Conservation (phyloP, 2,329 filamentous ascomycete species). For the Diaporthe capsici region DNA sequence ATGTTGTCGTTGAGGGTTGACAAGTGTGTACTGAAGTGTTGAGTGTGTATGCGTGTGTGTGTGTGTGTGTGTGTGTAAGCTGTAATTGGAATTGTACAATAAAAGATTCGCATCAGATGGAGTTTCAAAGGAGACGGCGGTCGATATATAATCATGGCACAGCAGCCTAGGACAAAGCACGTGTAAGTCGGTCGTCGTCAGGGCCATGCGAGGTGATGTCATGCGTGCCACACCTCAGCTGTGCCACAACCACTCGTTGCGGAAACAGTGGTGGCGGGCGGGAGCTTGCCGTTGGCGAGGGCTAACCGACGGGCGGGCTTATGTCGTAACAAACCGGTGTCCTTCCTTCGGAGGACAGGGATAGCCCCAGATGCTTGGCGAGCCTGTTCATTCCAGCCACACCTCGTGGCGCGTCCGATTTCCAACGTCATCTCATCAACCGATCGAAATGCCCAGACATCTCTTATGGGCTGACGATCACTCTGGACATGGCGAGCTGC, state of each 20-base stretch:
- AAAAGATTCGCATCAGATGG: too few relatives aligned
- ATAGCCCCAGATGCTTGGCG: neutral
- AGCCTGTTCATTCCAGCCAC: constrained; percentile 1
- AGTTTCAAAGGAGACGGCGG: neutral
- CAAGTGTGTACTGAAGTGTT: neutral
- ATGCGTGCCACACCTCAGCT: constrained; percentile 31
- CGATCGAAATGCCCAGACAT: neutral
- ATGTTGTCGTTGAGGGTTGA: constrained; percentile 32
- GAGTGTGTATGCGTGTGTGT: neutral
- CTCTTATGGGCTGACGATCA: neutral
- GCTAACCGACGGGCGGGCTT: neutral
- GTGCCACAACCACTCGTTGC: constrained; percentile 9
- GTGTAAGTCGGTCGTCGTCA: constrained; percentile 8
- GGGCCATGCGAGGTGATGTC: constrained; percentile 33
- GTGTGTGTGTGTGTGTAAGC: neutral
- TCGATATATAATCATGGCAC: constrained; percentile 16
- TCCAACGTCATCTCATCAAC: constrained; percentile 26
- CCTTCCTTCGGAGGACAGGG: neutral
- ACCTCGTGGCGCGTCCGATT: constrained; percentile 11
- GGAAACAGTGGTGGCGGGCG: neutral
- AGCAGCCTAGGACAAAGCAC: constrained; percentile 11
- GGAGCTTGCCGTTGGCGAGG: neutral
- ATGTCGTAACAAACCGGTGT: neutral
- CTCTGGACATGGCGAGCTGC: neutral
- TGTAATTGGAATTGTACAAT: neutral